Percentiles rank a stretch among this genome's conserved stretches.
Evolutionary conservation across 2,329 filamentous ascomycete genomes (phyloP).

Genomic region (Aspergillus melleus): DNA sequence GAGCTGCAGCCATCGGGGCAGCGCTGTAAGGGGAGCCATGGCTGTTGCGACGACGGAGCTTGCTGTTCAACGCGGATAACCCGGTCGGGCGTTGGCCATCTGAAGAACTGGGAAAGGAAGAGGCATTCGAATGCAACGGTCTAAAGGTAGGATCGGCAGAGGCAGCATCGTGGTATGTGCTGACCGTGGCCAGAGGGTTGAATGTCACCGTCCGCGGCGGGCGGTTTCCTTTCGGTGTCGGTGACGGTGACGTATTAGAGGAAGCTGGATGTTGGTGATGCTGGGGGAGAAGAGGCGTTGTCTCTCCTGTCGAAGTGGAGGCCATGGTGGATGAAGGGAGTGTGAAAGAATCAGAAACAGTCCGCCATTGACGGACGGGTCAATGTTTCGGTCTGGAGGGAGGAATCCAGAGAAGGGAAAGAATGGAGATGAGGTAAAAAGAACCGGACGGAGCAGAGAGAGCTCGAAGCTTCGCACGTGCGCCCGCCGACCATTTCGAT

Average conservation of each 20-base stretch:
- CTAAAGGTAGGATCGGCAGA: constrained; percentile 43
- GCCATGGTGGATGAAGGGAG: constrained; percentile 28
- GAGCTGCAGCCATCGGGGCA: constrained; percentile 41
- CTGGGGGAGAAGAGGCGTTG: constrained; percentile 43
- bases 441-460: constrained; percentile 9
- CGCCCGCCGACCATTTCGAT: constrained; percentile 8
- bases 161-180: constrained; percentile 43
- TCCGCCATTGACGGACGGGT: constrained; percentile 18
- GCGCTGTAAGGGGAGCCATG: constrained; percentile 61
- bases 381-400: background rate
- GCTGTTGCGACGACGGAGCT: constrained; percentile 82
- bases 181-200: constrained; percentile 48
- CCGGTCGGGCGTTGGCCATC: constrained; percentile 53
- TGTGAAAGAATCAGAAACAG: constrained; percentile 9
- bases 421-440: constrained; percentile 9
- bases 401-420: constrained; percentile 2
- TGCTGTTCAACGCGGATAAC: constrained; percentile 81
- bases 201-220: constrained; percentile 49
- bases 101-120: constrained; percentile 34
- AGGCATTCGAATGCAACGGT: constrained; percentile 41
- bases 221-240: constrained; percentile 30
- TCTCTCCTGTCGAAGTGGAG: constrained; percentile 42
- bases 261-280: constrained; percentile 27
- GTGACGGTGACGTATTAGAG: constrained; percentile 39
- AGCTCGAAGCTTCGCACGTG: constrained; percentile 26